Evolutionary conservation across 2,329 filamentous ascomycete genomes (phyloP).

Genomic region (Exophiala sideris): DNA sequence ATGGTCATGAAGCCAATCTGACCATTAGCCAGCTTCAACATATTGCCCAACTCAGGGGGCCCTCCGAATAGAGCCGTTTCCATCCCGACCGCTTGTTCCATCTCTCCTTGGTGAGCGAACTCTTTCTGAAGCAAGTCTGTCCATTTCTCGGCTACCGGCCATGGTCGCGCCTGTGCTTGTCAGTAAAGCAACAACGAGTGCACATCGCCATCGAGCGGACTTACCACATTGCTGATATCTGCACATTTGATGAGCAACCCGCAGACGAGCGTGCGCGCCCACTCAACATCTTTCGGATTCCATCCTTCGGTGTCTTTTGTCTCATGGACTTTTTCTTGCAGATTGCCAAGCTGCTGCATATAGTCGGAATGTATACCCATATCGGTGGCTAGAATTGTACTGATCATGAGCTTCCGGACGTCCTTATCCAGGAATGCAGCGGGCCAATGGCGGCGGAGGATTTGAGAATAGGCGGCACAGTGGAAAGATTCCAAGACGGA

Average conservation of each 20-base stretch:
- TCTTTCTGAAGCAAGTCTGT: conserved; percentile 93
- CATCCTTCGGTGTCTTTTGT: conserved; percentile 66
- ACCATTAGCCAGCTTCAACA: conserved; percentile 75
- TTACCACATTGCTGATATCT: conserved; percentile 95
- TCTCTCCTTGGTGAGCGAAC: conserved; percentile 85
- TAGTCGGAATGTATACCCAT: conserved; percentile 98
- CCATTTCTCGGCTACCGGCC: conserved; percentile 80
- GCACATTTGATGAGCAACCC: conserved; percentile 95
- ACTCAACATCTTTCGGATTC: conserved; percentile 71
- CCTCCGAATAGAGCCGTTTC: conserved; percentile 78
- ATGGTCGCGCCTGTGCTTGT: conserved; percentile 68
- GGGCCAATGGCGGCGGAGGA: conserved; percentile 89
- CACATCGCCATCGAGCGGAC: conserved; percentile 37
- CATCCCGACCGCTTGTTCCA: conserved; percentile 86
- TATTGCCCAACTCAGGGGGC: conserved; percentile 76
- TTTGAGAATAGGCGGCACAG: conserved; percentile 94
- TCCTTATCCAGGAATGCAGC: conserved; percentile 71
- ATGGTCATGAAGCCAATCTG: conserved; percentile 97
- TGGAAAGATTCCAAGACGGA: conserved; percentile 97
- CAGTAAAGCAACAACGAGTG: background rate
- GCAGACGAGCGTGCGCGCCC: conserved; percentile 77
- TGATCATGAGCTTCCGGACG: conserved; percentile 90
- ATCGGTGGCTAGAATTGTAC: conserved; percentile 93
- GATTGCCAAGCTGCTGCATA: conserved; percentile 79
- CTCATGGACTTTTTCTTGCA: conserved; percentile 73